phyloP scores from a whole-genome alignment of 23 red algal species.

The Gracilaria vermiculophylla region DNA sequence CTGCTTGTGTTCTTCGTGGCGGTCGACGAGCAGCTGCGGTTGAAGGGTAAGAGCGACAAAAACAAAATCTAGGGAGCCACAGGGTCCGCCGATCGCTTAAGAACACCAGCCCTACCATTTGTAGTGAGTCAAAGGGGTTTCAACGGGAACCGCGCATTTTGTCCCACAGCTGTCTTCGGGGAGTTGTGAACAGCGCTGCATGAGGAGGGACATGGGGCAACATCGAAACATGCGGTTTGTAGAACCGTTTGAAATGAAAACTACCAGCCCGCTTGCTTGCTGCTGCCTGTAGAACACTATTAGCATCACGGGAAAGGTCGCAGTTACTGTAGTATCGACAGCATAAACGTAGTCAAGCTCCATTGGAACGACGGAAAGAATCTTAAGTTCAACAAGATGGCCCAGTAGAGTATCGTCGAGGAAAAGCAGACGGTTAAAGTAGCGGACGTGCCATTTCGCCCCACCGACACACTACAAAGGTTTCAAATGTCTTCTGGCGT shows the following conservation, averaged over 20 bases:
- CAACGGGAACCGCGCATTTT: background rate
- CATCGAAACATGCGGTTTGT: background rate
- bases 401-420: background rate
- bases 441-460: background rate
- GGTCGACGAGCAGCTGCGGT: background rate
- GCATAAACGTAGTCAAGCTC: background rate
- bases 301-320: background rate
- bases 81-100: background rate
- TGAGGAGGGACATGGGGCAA: background rate
- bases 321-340: conserved; percentile 7
- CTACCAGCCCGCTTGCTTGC: background rate
- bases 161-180: background rate
- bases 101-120: background rate
- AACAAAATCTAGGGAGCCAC: background rate
- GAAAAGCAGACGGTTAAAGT: background rate
- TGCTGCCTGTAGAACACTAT: background rate
- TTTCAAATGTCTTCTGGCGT: background rate
- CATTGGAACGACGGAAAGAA: background rate
- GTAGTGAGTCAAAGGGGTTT: background rate
- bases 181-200: background rate
- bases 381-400: background rate
- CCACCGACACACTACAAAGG: background rate
- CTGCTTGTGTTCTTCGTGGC: background rate
- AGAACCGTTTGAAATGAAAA: conserved; percentile 19
- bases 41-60: background rate